Conservation (phyloP, 2,329 filamentous ascomycete genomes). For the Fusarium redolens region DNA sequence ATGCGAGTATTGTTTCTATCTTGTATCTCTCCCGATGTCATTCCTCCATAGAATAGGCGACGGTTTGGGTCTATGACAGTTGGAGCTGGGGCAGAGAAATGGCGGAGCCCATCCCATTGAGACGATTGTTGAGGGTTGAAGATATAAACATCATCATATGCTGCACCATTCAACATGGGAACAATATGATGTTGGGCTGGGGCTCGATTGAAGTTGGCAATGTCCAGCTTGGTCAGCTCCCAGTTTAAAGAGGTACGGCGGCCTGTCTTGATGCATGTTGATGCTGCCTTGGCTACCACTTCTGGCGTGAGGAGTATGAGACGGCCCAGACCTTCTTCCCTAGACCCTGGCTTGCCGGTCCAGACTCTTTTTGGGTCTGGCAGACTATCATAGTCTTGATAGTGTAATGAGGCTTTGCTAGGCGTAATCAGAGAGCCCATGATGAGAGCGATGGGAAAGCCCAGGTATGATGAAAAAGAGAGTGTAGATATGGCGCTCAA, state of each 20-base stretch:
- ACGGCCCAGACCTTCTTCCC: background rate
- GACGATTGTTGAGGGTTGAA: conserved; percentile 10
- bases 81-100: background rate
- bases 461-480: background rate
- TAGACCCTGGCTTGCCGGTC: background rate
- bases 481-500: background rate
- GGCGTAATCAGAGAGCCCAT: background rate
- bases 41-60: background rate
- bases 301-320: background rate
- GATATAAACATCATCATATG: conserved; percentile 2
- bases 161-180: background rate
- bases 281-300: background rate
- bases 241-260: background rate
- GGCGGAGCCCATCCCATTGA: conserved; percentile 7
- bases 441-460: background rate
- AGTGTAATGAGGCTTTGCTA: background rate
- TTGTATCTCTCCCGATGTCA: conserved; percentile 1
- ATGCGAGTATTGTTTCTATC: background rate
- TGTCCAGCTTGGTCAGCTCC: background rate
- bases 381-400: background rate
- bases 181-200: conserved; percentile 4
- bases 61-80: background rate
- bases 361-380: background rate
- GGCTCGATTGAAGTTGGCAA: conserved; percentile 11
- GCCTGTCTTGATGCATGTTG: conserved; percentile 3